phyloP scores from a whole-genome alignment of 805 yeast species.

The Limtongia smithiae region DNA sequence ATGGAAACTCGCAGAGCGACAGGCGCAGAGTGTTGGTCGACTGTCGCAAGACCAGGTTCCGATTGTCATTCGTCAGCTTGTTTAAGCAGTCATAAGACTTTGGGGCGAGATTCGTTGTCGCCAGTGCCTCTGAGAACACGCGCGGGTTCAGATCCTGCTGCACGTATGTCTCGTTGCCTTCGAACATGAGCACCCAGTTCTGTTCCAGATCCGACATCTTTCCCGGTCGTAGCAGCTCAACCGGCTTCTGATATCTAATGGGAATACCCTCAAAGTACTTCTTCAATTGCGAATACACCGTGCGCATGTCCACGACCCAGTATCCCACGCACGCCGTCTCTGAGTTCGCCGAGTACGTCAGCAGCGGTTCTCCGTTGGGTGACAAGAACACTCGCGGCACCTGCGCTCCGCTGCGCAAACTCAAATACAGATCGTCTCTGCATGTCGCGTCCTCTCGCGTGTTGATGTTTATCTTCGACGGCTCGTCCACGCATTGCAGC shows the following conservation, averaged over 20 bases:
- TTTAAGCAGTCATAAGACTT: constrained; percentile 20
- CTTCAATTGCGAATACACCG: constrained; percentile 13
- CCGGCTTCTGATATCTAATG: constrained; percentile 10
- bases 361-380: constrained; percentile 23
- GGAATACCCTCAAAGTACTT: constrained; percentile 19
- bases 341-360: constrained; percentile 25
- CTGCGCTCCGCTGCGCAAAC: constrained; percentile 26
- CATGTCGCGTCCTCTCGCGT: constrained; percentile 20
- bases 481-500: constrained; percentile 26
- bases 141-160: constrained; percentile 26
- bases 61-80: constrained; percentile 10
- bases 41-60: constrained; percentile 18
- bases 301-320: constrained; percentile 25
- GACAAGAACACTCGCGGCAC: constrained; percentile 22
- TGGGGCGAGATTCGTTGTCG: constrained; percentile 26
- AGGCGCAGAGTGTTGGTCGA: constrained; percentile 25
- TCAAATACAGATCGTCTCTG: constrained; percentile 18
- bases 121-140: constrained; percentile 16
- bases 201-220: constrained; percentile 16
- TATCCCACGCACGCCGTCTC: constrained; percentile 20
- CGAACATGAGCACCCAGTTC: constrained; percentile 26
- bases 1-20: constrained; percentile 27
- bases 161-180: constrained; percentile 20
- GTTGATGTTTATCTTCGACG: constrained; percentile 8
- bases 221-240: constrained; percentile 25